Conservation (phyloP, 805 yeast genomes). For the Wickerhamiella hasegawae region DNA sequence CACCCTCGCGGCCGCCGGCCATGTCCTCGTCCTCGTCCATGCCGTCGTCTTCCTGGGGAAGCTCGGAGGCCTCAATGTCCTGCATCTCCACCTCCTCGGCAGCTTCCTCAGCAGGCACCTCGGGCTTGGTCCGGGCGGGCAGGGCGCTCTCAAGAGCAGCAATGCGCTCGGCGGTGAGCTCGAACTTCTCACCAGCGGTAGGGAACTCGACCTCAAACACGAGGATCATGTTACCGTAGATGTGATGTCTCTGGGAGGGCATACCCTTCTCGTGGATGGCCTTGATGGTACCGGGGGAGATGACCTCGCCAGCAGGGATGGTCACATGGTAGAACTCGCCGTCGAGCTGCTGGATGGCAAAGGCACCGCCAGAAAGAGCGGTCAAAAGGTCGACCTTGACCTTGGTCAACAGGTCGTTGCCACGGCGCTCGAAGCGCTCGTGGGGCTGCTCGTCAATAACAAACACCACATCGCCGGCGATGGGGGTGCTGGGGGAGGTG, state of each 20-base stretch:
- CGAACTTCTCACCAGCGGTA: slow-evolving; percentile 33
- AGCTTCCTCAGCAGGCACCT: slow-evolving; percentile 49
- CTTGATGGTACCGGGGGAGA: slow-evolving; percentile 67
- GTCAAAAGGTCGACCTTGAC: slow-evolving; percentile 84
- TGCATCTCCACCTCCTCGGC: slow-evolving; percentile 46
- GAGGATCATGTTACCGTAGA: slow-evolving; percentile 72
- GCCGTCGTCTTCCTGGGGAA: slow-evolving; percentile 23
- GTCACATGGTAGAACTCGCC: slow-evolving; percentile 80
- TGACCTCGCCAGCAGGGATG: slow-evolving; percentile 83
- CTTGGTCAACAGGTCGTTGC: slow-evolving; percentile 70
- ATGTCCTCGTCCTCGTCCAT: slow-evolving; percentile 39
- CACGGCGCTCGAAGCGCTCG: slow-evolving; percentile 67
- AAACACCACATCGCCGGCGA: slow-evolving; percentile 94
- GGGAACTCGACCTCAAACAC: slow-evolving; percentile 90
- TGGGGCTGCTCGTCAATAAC: slow-evolving; percentile 85
- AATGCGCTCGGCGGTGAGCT: slow-evolving; percentile 50
- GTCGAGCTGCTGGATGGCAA: slow-evolving; percentile 74
- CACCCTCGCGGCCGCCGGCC: slow-evolving; percentile 38
- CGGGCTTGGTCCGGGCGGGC: slow-evolving; percentile 53
- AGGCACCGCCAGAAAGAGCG: slow-evolving; percentile 91
- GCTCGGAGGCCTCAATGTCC: slow-evolving; percentile 52
- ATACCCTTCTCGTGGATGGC: slow-evolving; percentile 89
- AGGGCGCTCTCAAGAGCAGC: slow-evolving; percentile 56
- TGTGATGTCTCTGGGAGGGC: slow-evolving; percentile 86
- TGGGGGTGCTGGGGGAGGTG: slow-evolving; percentile 75